Conservation (phyloP, 257 asterid species). For the Salvia rosmarinus region DNA sequence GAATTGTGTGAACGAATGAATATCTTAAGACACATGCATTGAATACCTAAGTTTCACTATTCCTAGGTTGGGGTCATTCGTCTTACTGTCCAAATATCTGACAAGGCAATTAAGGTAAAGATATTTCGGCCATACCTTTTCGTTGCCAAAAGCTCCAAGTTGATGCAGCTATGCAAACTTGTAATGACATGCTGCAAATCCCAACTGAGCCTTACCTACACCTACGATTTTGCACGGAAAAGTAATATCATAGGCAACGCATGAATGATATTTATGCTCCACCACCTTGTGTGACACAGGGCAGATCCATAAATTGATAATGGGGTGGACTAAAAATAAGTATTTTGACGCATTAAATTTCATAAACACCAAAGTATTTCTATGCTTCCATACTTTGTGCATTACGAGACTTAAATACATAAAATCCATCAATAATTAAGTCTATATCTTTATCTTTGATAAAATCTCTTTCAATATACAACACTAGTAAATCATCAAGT, state of each 20-base stretch:
- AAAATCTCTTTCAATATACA: no score
- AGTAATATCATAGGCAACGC: not conserved
- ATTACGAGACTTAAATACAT: no score
- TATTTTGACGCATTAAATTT: no score
- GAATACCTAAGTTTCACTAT: not conserved
- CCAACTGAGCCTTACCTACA: not conserved
- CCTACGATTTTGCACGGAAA: not conserved
- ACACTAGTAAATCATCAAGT: no score
- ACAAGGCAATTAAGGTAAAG: constrained; percentile 17
- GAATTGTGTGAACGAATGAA: constrained; percentile 16
- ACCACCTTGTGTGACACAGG: not conserved
- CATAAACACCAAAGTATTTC: no score
- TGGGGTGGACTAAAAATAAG: no score
- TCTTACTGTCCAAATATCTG: constrained; percentile 5
- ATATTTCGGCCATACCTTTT: constrained; percentile 22
- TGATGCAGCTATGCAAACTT: constrained; percentile 2
- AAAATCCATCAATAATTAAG: no score
- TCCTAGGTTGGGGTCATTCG: not conserved
- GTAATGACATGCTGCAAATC: not conserved
- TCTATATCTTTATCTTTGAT: no score
- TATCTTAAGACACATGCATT: constrained; percentile 5
- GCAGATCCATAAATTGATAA: no score
- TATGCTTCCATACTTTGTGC: no score
- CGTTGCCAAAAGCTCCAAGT: constrained; percentile 14
- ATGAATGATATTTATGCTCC: not conserved